Base-by-base conservation (phyloP, 169 alveolate species). In the Plasmodium yoelii region DNA sequence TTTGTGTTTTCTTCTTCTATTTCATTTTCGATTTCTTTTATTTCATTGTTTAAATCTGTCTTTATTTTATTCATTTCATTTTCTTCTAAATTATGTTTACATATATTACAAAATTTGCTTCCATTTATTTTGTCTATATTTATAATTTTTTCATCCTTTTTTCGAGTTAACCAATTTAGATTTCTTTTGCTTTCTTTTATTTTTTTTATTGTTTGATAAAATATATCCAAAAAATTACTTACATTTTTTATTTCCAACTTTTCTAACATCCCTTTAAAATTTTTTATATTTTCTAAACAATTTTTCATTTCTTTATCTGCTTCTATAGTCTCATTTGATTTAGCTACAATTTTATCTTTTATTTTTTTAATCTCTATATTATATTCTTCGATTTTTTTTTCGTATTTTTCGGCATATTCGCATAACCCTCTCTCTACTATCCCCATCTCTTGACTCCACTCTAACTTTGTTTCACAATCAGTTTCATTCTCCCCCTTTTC, bases 251-350 rank as follows among this genome's bases (percentile, higher is more conserved):
- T 46, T 9, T 77, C 18, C 22, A 39, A 22, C 39, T 64, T 46
- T 34, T 64, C 68, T 2, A 77, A 47, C 88, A 77, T 64, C 19
- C 10, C 10, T 8, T 19, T n/a, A 56, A 77, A 77, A n/a, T 26
- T 18, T 22, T 57, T 19, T 26, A 77, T 42, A 0, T 7, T 44
- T 1, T 77, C 47, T 8, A 53, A 39, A 44, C 64, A 64, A 2
- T 28, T 42, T 63, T 68, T 57, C 15, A 57, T 56, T 24, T 56
- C 56, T 15, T 77, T 26, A 39, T 64, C 57, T 5, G 57, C 68
- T 49, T 39, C 34, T 12, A 42, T 22, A 7, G 65, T n/a, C 15
- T 65, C 68, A 63, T 24, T 68, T 2, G 34, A 34, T 7, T 24
- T 64, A 2, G 15, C 18, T 7, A 24, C 6, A 19, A 77, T 19